Conservation (phyloP, 257 asterid species). For the Petunia secreta region DNA sequence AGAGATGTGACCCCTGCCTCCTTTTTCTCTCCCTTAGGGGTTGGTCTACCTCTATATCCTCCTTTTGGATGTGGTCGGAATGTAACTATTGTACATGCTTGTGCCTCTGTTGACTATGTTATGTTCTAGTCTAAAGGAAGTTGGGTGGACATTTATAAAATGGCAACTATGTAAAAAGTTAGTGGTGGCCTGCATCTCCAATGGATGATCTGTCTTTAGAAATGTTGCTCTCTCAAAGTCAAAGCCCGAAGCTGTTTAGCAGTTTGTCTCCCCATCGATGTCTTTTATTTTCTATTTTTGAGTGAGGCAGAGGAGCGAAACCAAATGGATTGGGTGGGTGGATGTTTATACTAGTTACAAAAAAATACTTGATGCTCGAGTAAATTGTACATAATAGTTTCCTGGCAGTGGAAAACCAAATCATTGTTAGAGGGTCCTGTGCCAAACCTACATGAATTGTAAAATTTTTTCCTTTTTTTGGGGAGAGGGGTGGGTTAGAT, state of each 20-base stretch:
- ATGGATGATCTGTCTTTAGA: background rate
- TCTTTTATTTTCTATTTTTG: no score
- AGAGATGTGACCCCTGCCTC: background rate
- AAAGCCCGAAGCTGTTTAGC: background rate
- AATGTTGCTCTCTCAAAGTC: background rate
- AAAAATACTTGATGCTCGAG: background rate
- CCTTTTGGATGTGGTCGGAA: background rate
- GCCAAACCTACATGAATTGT: background rate
- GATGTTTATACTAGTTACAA: background rate
- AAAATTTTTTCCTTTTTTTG: background rate
- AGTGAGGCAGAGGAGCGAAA: background rate
- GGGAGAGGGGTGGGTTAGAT: background rate
- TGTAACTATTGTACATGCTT: background rate
- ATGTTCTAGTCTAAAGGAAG: background rate
- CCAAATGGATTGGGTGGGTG: background rate
- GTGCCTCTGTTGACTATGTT: background rate
- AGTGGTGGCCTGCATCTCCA: background rate
- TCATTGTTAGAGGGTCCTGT: background rate
- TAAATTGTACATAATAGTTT: background rate
- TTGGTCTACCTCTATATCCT: background rate
- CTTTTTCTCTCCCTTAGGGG: background rate
- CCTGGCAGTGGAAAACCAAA: slow-evolving; percentile 7
- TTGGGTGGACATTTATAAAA: background rate
- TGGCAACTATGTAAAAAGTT: background rate
- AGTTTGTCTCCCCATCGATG: background rate